Conservation (phyloP, 768 basidiomycete species). For the Cystofilobasidium macerans region DNA sequence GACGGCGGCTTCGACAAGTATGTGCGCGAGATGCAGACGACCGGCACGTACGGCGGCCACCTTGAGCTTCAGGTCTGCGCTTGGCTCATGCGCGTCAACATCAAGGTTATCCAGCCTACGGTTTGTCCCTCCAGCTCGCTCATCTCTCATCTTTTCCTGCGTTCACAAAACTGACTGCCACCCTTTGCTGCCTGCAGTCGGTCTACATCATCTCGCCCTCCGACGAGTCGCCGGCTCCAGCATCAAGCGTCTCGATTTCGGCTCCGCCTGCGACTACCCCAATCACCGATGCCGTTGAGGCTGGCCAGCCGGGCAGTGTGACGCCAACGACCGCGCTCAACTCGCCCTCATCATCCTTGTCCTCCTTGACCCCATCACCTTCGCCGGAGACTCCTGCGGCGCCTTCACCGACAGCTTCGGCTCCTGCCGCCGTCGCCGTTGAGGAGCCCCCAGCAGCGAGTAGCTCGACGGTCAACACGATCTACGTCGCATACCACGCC, state of each 20-base stretch:
- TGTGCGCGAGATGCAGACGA: slow-evolving; percentile 64
- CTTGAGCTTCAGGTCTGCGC: slow-evolving; percentile 88
- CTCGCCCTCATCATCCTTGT: neutral
- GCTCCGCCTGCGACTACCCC: neutral
- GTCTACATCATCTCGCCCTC: slow-evolving; percentile 1
- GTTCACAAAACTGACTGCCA: neutral
- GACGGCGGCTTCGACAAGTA: slow-evolving; percentile 66
- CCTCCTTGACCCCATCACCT: neutral
- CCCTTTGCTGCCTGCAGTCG: neutral
- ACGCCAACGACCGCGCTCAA: neutral
- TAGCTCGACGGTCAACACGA: slow-evolving; percentile 7
- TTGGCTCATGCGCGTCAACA: slow-evolving; percentile 60
- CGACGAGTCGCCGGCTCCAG: neutral
- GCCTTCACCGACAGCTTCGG: too few species aligned
- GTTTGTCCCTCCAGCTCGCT: slow-evolving; percentile 37
- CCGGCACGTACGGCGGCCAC: slow-evolving; percentile 79
- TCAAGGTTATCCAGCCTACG: slow-evolving; percentile 87
- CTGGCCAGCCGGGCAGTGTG: neutral
- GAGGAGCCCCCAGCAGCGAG: neutral
- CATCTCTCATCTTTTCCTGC: neutral
- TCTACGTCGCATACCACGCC: slow-evolving; percentile 25
- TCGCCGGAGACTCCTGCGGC: neutral
- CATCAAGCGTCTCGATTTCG: neutral
- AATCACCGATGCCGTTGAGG: neutral
- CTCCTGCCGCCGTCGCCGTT: neutral